A percentile compares a stretch with the other conserved stretches of the same genome.
Conservation (phyloP, 306 rosid species). For the Neltuma alba region DNA sequence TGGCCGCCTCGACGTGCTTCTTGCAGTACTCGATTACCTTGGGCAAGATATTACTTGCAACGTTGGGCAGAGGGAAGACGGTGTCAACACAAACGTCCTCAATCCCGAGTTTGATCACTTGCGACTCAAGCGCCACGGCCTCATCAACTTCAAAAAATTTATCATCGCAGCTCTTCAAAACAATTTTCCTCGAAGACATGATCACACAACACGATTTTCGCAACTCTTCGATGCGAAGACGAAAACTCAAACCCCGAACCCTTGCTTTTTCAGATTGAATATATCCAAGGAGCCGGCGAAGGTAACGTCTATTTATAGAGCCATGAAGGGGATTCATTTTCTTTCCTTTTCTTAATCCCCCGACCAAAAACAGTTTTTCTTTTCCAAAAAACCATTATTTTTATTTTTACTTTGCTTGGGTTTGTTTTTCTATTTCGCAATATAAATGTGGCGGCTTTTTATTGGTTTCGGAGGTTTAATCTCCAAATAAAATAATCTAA, state of each 20-base stretch:
- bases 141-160: constrained; percentile 78
- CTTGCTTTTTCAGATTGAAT: background rate
- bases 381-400: too few relatives aligned
- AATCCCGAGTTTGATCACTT: constrained; percentile 75
- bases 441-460: background rate
- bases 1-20: constrained; percentile 59
- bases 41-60: constrained; percentile 73
- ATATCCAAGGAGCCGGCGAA: too few relatives aligned
- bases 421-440: background rate
- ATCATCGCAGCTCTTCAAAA: constrained; percentile 73
- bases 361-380: too few relatives aligned
- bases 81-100: constrained; percentile 73
- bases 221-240: background rate
- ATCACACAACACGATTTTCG: background rate
- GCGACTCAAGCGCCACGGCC: constrained; percentile 76
- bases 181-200: constrained; percentile 59
- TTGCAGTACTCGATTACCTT: constrained; percentile 84
- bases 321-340: too few relatives aligned
- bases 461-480: background rate
- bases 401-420: background rate
- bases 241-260: background rate
- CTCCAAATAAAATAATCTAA: background rate
- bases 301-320: background rate
- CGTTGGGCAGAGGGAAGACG: constrained; percentile 80
- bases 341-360: background rate